These are phyloP conservation scores for Vararia minispora DNA, from an alignment of 768 basidiomycete species.

Conservation along the genomic window DNA sequence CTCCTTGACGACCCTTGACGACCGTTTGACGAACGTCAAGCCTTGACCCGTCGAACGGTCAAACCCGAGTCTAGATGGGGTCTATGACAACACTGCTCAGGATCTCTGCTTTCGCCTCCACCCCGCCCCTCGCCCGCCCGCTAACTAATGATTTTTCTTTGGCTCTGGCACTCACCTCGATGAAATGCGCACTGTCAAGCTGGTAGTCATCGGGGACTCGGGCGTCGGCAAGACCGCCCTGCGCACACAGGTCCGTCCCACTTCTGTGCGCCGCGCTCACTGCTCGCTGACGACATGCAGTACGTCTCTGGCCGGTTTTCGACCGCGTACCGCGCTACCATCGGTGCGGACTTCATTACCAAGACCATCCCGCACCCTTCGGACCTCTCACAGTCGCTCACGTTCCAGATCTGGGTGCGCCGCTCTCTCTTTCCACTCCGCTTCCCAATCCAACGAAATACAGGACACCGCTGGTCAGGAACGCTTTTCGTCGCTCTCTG, in stretches of 20 bases:
- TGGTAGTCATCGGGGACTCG: conserved; percentile 72
- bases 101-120: no score
- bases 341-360: conserved; percentile 82
- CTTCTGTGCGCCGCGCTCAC: neutral
- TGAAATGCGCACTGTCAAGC: conserved; percentile 61
- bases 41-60: no score
- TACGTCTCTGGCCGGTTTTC: conserved; percentile 72
- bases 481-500: conserved; percentile 71
- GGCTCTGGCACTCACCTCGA: no score
- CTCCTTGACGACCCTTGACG: no score
- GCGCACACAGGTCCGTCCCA: conserved; percentile 49
- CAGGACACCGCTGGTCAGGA: conserved; percentile 86
- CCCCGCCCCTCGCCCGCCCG: no score
- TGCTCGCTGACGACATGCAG: conserved; percentile 23
- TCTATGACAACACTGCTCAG: no score
- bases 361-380: conserved; percentile 58
- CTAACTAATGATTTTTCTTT: no score
- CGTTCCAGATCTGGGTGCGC: conserved; percentile 58
- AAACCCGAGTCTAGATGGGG: no score
- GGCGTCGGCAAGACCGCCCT: conserved; percentile 82
- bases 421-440: neutral
- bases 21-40: no score
- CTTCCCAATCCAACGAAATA: neutral
- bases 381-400: conserved; percentile 42
- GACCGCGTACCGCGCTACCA: conserved; percentile 71